Conservation (phyloP, 148 eudicot genomes). For the Rhododendron molle region DNA sequence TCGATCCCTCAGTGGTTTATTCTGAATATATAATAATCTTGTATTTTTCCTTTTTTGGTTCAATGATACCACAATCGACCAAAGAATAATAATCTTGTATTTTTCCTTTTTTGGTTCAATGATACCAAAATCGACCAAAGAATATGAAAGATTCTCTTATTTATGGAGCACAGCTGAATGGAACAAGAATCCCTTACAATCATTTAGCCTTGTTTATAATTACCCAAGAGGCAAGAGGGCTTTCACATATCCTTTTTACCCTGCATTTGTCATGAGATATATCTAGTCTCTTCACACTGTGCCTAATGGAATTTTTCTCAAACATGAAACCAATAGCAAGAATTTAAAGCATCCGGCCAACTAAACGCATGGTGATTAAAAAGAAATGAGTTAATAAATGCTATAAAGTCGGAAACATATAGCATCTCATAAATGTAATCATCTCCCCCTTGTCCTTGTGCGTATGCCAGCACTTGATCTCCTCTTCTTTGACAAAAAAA, state of each 20-base stretch:
- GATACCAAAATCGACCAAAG: neutral
- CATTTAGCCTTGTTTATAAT: neutral
- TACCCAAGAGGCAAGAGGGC: neutral
- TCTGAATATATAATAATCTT: neutral
- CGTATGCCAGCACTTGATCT: neutral
- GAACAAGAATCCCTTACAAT: neutral
- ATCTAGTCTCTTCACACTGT: neutral
- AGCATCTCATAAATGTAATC: neutral
- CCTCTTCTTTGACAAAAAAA: neutral
- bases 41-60: too few species aligned
- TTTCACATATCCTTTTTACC: neutral
- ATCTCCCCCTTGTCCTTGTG: neutral
- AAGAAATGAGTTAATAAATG: neutral
- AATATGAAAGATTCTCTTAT: neutral
- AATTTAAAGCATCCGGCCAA: neutral
- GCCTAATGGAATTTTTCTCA: neutral
- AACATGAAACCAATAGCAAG: neutral
- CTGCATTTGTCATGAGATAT: neutral
- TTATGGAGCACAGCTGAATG: neutral
- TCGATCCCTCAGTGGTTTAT: neutral
- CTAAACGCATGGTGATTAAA: neutral
- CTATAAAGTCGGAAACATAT: neutral
- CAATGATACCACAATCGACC: too few species aligned
- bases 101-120: neutral
- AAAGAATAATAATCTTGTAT: too few species aligned